Evolutionary conservation across 2,329 filamentous ascomycete genomes (phyloP).

Genomic region (Ascochyta clinopodiicola): DNA sequence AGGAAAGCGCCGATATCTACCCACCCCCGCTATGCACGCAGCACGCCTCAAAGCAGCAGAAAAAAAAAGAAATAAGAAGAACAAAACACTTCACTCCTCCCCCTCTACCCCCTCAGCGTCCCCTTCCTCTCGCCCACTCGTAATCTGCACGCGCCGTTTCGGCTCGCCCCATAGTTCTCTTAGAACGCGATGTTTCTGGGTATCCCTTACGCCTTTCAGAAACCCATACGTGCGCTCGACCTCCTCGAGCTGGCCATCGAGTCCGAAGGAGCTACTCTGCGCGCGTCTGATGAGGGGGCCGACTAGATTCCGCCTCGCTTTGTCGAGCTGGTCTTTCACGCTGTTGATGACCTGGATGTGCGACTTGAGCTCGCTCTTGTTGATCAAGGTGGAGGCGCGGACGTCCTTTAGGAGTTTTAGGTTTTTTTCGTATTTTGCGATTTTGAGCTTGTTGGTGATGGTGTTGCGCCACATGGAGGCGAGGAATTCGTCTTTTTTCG

Average conservation of each 20-base stretch:
- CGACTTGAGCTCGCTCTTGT: slow-evolving; percentile 85
- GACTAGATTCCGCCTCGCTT: slow-evolving; percentile 80
- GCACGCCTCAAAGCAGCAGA: no score
- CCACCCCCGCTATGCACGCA: background rate
- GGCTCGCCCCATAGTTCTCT: slow-evolving; percentile 68
- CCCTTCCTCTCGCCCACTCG: no score
- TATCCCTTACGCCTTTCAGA: slow-evolving; percentile 74
- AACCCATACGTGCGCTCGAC: slow-evolving; percentile 81
- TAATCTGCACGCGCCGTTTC: no score
- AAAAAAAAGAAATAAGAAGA: no score
- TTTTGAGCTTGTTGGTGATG: slow-evolving; percentile 75
- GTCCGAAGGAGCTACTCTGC: slow-evolving; percentile 70
- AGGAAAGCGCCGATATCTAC: no score
- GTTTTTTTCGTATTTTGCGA: slow-evolving; percentile 95
- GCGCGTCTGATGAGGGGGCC: slow-evolving; percentile 79
- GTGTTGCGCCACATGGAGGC: slow-evolving; percentile 85
- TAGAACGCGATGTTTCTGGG: slow-evolving; percentile 83
- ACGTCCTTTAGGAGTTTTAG: slow-evolving; percentile 78
- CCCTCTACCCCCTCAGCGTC: no score
- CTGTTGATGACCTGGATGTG: slow-evolving; percentile 85
- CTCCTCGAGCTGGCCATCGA: slow-evolving; percentile 86
- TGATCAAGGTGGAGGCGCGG: slow-evolving; percentile 80
- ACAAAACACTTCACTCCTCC: no score
- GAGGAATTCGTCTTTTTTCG: slow-evolving; percentile 79
- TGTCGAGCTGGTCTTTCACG: slow-evolving; percentile 86